Conservation (phyloP, 1,139 yeast genomes). For the Kluyveromyces marxianus region DNA sequence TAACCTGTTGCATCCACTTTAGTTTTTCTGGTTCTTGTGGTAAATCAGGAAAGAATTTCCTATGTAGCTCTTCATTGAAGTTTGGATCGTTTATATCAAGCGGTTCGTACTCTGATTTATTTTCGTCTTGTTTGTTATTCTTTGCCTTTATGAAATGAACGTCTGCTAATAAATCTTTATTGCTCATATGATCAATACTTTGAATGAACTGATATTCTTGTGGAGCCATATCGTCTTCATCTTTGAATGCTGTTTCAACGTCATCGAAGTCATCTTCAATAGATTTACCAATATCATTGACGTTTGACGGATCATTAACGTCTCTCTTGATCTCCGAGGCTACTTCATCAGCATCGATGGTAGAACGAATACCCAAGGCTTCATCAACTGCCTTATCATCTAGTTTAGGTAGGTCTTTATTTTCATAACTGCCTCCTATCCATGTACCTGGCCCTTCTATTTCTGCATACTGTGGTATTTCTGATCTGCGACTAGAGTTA, state of each 20-base stretch:
- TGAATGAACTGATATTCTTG: conserved; percentile 34
- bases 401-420: conserved; percentile 31
- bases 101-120: conserved; percentile 22
- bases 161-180: conserved; percentile 35
- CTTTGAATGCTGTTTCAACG: conserved; percentile 11
- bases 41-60: conserved; percentile 80
- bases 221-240: conserved; percentile 43
- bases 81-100: conserved; percentile 67
- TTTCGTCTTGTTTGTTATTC: conserved; percentile 11
- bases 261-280: conserved; percentile 7
- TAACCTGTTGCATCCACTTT: conserved; percentile 83
- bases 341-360: neutral
- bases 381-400: conserved; percentile 29
- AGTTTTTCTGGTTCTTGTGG: conserved; percentile 76
- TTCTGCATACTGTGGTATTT: conserved; percentile 35
- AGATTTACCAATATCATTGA: neutral
- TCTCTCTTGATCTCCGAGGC: neutral
- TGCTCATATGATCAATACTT: conserved; percentile 39
- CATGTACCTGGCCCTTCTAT: conserved; percentile 66
- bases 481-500: neutral
- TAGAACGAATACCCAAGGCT: conserved; percentile 28
- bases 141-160: conserved; percentile 52
- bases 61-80: conserved; percentile 71
- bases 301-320: neutral
- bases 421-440: conserved; percentile 57